Evolutionary conservation across 345 rosid genomes (phyloP).

Genomic region (Dimocarpus longan): DNA sequence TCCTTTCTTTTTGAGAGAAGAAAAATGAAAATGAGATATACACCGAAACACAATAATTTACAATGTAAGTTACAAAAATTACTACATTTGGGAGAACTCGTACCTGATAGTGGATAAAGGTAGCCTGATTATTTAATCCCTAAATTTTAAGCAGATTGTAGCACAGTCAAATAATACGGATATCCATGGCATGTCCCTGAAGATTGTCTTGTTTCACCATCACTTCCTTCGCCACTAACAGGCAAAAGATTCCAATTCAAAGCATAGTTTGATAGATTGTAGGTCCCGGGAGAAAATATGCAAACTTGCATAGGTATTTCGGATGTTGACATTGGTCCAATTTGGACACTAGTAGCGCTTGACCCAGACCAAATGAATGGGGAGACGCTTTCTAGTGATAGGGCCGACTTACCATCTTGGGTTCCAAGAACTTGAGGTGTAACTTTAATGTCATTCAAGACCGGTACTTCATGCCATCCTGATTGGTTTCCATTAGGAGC

Average conservation of each 20-base stretch:
- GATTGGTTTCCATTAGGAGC: constrained; percentile 46
- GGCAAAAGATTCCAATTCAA: constrained; percentile 65
- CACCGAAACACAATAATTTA: constrained; percentile 29
- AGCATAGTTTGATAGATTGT: constrained; percentile 73
- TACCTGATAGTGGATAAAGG: not conserved
- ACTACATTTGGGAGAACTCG: not conserved
- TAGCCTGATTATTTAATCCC: constrained; percentile 2
- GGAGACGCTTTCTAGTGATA: constrained; percentile 51
- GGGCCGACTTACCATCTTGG: constrained; percentile 28
- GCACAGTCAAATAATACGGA: constrained; percentile 68
- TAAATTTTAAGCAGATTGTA: constrained; percentile 49
- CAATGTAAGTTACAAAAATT: constrained; percentile 32
- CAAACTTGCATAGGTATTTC: constrained; percentile 73
- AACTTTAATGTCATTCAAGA: constrained; percentile 52
- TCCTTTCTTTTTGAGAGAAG: constrained; percentile 21
- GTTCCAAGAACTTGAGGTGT: constrained; percentile 45
- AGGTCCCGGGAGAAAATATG: constrained; percentile 73
- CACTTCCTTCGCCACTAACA: constrained; percentile 26
- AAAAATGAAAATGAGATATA: constrained; percentile 12
- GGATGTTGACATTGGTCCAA: constrained; percentile 56
- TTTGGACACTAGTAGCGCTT: constrained; percentile 57
- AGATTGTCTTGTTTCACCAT: constrained; percentile 30
- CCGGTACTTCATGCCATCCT: constrained; percentile 66
- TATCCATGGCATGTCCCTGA: constrained; percentile 75
- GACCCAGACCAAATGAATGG: constrained; percentile 86